Percentiles rank a stretch among this genome's conserved stretches.
These are phyloP conservation scores for Ophiostoma novo-ulmi DNA, from an alignment of 2,329 filamentous ascomycete genomes.

Conservation along the genomic window DNA sequence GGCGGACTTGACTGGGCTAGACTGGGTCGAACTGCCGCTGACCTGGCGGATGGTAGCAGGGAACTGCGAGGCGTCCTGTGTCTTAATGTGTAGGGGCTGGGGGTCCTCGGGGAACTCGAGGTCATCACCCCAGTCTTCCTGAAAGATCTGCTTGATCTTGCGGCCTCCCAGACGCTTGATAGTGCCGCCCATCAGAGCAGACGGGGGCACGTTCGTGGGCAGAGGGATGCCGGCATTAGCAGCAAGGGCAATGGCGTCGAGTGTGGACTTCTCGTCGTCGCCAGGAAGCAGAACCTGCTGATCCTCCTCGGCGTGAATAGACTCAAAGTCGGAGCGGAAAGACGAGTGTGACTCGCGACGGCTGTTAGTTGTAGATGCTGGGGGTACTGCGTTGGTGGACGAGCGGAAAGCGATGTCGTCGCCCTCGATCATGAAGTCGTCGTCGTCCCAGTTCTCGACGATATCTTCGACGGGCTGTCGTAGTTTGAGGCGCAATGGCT, in stretches of 20 bases:
- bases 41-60: slow-evolving; percentile 65
- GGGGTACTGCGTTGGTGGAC: slow-evolving; percentile 41
- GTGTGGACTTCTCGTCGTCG: slow-evolving; percentile 76
- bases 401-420: slow-evolving; percentile 59
- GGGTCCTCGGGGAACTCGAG: slow-evolving; percentile 60
- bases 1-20: slow-evolving; percentile 43
- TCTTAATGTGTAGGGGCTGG: slow-evolving; percentile 60
- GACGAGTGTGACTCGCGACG: slow-evolving; percentile 77
- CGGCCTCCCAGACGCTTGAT: slow-evolving; percentile 82
- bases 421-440: slow-evolving; percentile 65
- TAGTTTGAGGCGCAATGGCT: slow-evolving; percentile 49
- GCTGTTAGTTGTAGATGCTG: slow-evolving; percentile 40
- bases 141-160: slow-evolving; percentile 65
- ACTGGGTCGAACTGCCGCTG: slow-evolving; percentile 50
- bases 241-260: slow-evolving; percentile 81
- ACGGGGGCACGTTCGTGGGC: slow-evolving; percentile 77
- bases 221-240: slow-evolving; percentile 88
- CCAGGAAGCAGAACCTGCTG: slow-evolving; percentile 79
- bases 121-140: slow-evolving; percentile 79
- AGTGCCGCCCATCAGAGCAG: slow-evolving; percentile 83
- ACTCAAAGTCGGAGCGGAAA: slow-evolving; percentile 76
- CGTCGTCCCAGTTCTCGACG: slow-evolving; percentile 76
- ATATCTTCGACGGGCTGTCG: slow-evolving; percentile 52
- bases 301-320: slow-evolving; percentile 73
- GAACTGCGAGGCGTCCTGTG: slow-evolving; percentile 55